These are phyloP conservation scores for Leccinum olivaceopallidum DNA, from an alignment of 768 basidiomycete species.

Conservation along the genomic window DNA sequence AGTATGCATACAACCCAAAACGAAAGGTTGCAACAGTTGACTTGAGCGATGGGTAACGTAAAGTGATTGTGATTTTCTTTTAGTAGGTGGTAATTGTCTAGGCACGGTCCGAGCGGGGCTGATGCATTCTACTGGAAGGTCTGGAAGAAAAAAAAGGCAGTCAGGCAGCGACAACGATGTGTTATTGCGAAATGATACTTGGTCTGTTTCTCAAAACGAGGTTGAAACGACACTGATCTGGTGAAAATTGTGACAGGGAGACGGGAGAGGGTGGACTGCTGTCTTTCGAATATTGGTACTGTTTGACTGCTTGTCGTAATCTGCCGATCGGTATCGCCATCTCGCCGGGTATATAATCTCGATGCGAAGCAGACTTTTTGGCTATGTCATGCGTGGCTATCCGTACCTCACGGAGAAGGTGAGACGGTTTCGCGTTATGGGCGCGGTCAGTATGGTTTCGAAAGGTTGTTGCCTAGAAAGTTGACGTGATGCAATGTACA, in stretches of 20 bases:
- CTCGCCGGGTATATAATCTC: neutral
- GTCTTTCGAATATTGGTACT: neutral
- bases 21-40: neutral
- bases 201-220: neutral
- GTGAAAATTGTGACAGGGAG: neutral
- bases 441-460: conserved; percentile 1
- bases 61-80: neutral
- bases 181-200: neutral
- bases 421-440: conserved; percentile 8
- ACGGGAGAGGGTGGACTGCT: neutral
- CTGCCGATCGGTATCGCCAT: conserved; percentile 4
- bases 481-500: conserved; percentile 7
- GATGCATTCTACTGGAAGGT: neutral
- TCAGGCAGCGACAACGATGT: neutral
- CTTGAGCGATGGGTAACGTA: conserved; percentile 8
- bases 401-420: neutral
- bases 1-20: neutral
- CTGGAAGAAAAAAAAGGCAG: neutral
- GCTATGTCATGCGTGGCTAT: conserved; percentile 4
- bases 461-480: neutral
- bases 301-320: conserved; percentile 6
- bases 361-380: conserved; percentile 8
- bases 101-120: neutral
- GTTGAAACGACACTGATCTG: conserved; percentile 3
- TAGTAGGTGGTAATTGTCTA: neutral